Evolutionary conservation across 495 filamentous ascomycete species (phyloP), one percentile per base, ranked within the genome.

Genomic region (Penicillium argentinense): DNA sequence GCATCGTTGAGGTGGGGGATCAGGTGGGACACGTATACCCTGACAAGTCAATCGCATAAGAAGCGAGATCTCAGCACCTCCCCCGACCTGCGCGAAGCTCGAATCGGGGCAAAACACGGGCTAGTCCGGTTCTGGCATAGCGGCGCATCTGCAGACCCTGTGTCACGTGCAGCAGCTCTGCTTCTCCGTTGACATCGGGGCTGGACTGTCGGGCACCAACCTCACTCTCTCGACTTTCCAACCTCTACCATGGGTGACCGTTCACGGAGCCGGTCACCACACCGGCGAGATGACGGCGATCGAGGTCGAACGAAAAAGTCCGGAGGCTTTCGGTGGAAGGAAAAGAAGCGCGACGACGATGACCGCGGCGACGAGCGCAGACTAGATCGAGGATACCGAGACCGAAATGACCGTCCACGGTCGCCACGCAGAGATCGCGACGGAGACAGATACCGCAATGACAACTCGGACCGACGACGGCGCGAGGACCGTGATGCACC

Each of bases 291-390:
- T 9, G 47, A 54, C 13, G 36, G 45, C n/a, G 66, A 64, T 33
- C 47, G 59, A 51, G 51, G 61, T 21, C 55, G 60, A 23, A 62
- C 67, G 5, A 61, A 53, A 43, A 60, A 67, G 42, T 53, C 62
- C 11, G 68, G 76, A 25, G 82, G 82, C 0, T 84, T 86, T 62
- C 75, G 72, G 38, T 87, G 82, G 82, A 87, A 87, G 56, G 80
- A 84, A 26, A 84, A 84, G 62, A 69, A 75, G 45, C 71, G 70
- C 21, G 66, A 73, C 48, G 70, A 75, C 26, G 59, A 77, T 38
- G 23, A 67, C 73, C 55, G 66, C 54, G 57, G 59, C 26, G 69
- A 71, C 33, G 69, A 70, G 21, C 72, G 76, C 48, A 62, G 69
- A 32, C 55, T 78, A 54, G 74, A 79, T 44, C 74, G 81, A 46